Evolutionary conservation across 441 rosid genomes (phyloP).

Genomic region (Jatropha podagrica): DNA sequence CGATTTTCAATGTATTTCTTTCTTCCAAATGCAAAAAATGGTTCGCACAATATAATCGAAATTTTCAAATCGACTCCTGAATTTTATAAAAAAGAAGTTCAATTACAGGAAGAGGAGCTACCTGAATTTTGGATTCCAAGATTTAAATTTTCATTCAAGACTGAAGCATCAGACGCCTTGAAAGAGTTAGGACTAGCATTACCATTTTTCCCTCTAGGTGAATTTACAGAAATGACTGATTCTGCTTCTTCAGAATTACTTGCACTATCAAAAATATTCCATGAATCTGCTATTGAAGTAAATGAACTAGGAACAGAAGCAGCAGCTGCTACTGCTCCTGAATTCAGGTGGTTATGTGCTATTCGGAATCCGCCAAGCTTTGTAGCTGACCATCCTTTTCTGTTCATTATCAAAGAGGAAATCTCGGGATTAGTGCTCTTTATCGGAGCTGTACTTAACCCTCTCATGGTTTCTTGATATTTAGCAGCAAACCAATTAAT

Average conservation of each 20-base stretch:
- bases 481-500: neutral
- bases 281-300: conserved; percentile 23
- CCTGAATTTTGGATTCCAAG: conserved; percentile 29
- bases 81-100: neutral
- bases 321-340: conserved; percentile 24
- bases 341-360: neutral
- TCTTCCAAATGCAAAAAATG: conserved; percentile 23
- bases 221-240: conserved; percentile 23
- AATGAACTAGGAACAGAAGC: conserved; percentile 30
- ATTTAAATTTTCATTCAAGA: conserved; percentile 28
- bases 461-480: neutral
- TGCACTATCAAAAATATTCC: conserved; percentile 22
- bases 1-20: conserved; percentile 27
- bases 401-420: conserved; percentile 35
- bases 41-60: neutral
- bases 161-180: conserved; percentile 20
- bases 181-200: conserved; percentile 20
- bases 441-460: neutral
- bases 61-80: conserved; percentile 2
- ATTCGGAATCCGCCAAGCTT: conserved; percentile 17
- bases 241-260: neutral
- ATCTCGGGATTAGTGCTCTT: conserved; percentile 18
- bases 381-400: conserved; percentile 45
- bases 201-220: conserved; percentile 13
- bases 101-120: conserved; percentile 1